Percentiles rank a stretch among this genome's conserved stretches.
These are phyloP conservation scores for Boletus speciosus DNA, from an alignment of 768 basidiomycete genomes.

Conservation along the genomic window DNA sequence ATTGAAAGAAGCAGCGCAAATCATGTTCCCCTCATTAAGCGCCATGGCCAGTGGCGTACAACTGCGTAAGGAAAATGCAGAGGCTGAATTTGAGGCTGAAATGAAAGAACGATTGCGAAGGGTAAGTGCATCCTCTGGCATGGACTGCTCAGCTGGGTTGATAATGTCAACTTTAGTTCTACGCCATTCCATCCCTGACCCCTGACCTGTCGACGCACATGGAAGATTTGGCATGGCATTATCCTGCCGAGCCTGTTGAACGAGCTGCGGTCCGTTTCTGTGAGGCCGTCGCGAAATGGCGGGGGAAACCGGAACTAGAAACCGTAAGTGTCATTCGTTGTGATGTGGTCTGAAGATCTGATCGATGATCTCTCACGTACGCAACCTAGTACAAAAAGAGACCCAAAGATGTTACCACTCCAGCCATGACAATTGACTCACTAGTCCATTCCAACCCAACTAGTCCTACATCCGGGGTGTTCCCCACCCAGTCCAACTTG, in stretches of 20 bases:
- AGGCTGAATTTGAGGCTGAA: constrained; percentile 70
- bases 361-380: constrained; percentile 22
- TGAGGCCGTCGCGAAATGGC: constrained; percentile 78
- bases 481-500: constrained; percentile 10
- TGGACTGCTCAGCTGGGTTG: neutral
- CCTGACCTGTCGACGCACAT: constrained; percentile 77
- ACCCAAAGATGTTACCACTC: constrained; percentile 29
- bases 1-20: constrained; percentile 57
- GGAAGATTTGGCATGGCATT: constrained; percentile 68
- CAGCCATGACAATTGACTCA: constrained; percentile 58
- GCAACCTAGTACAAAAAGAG: constrained; percentile 56
- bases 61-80: constrained; percentile 45
- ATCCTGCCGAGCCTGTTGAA: constrained; percentile 79
- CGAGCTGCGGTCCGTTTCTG: constrained; percentile 74
- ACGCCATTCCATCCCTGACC: constrained; percentile 65
- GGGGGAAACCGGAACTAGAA: constrained; percentile 82
- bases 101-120: constrained; percentile 69
- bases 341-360: neutral
- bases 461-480: constrained; percentile 44
- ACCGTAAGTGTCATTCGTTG: constrained; percentile 41
- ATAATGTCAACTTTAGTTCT: constrained; percentile 52
- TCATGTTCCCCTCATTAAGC: constrained; percentile 63
- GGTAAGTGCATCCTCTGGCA: constrained; percentile 42
- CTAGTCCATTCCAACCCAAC: constrained; percentile 69
- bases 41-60: constrained; percentile 24